Percentiles rank a stretch among this genome's conserved stretches.
Conservation (phyloP, 169 alveolate genomes). For the Besnoitia besnoiti region DNA sequence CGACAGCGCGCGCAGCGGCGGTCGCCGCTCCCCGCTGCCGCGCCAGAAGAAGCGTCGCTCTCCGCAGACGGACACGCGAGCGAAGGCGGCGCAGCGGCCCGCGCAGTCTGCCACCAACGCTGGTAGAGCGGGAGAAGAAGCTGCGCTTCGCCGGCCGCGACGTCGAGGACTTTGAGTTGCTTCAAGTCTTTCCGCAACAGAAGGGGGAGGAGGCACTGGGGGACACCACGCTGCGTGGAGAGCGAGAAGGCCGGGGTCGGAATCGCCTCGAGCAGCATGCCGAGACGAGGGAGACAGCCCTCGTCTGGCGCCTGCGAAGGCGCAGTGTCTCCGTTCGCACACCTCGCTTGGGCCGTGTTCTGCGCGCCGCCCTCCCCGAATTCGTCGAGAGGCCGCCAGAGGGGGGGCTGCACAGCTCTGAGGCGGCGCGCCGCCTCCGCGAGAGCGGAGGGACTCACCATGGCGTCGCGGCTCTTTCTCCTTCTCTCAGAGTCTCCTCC, state of each 20-base stretch:
- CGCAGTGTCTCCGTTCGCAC: too few species aligned
- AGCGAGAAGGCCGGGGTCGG: conserved; percentile 12
- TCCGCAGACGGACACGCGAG: too few species aligned
- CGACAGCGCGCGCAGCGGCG: background rate
- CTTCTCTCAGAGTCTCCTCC: too few species aligned
- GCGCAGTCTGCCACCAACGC: background rate
- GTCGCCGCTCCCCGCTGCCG: background rate
- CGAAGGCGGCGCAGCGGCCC: background rate
- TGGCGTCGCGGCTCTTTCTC: too few species aligned
- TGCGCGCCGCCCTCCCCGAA: too few species aligned
- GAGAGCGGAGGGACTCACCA: too few species aligned
- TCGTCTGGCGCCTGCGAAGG: background rate
- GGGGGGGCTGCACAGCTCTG: too few species aligned
- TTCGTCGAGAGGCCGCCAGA: too few species aligned
- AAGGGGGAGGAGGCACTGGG: background rate
- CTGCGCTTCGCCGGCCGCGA: background rate
- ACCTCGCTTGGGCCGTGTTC: too few species aligned
- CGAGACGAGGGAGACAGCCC: background rate
- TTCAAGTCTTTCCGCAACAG: background rate
- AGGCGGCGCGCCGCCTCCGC: too few species aligned
- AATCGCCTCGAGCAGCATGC: background rate
- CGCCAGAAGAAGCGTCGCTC: background rate
- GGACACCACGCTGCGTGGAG: background rate
- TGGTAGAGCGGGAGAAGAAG: conserved; percentile 10
- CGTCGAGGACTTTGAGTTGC: background rate